These are phyloP conservation scores for Tilletiaria anomala DNA, from an alignment of 1,284 basidiomycete species.

Conservation along the genomic window DNA sequence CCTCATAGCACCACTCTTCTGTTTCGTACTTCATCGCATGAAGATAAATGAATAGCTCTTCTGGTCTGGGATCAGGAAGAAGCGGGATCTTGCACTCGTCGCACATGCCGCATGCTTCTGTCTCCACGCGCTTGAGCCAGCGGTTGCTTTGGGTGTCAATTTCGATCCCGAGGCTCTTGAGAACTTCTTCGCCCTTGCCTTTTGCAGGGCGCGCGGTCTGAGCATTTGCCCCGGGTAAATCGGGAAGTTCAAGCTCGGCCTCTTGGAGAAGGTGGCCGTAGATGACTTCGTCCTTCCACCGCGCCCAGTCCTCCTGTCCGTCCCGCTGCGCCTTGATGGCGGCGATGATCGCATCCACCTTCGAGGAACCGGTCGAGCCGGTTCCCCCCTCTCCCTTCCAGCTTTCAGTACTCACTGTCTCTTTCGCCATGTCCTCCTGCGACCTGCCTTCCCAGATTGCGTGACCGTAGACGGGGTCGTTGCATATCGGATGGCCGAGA, in stretches of 20 bases:
- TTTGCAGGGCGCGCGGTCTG: neutral
- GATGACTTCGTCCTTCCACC: constrained; percentile 36
- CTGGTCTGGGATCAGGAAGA: constrained; percentile 26
- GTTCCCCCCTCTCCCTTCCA: constrained; percentile 13
- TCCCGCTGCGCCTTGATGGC: constrained; percentile 34
- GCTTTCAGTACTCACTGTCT: neutral
- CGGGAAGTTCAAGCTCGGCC: neutral
- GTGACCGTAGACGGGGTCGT: constrained; percentile 41
- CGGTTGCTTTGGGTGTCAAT: neutral
- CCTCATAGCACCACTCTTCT: constrained; percentile 34
- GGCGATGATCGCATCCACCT: constrained; percentile 30
- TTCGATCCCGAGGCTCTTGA: neutral
- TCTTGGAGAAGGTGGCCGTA: constrained; percentile 12
- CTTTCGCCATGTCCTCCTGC: neutral
- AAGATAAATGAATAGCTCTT: constrained; percentile 35
- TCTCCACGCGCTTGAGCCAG: neutral
- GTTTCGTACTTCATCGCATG: constrained; percentile 40
- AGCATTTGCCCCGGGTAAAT: constrained; percentile 29
- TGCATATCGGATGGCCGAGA: constrained; percentile 77
- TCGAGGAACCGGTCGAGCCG: constrained; percentile 19
- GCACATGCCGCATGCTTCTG: constrained; percentile 14
- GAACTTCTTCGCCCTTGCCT: neutral
- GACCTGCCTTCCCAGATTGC: constrained; percentile 22
- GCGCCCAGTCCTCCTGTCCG: constrained; percentile 33
- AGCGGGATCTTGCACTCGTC: constrained; percentile 31